Base-by-base conservation (phyloP, 31 red algal genomes). In the Porphyra umbilicalis region DNA sequence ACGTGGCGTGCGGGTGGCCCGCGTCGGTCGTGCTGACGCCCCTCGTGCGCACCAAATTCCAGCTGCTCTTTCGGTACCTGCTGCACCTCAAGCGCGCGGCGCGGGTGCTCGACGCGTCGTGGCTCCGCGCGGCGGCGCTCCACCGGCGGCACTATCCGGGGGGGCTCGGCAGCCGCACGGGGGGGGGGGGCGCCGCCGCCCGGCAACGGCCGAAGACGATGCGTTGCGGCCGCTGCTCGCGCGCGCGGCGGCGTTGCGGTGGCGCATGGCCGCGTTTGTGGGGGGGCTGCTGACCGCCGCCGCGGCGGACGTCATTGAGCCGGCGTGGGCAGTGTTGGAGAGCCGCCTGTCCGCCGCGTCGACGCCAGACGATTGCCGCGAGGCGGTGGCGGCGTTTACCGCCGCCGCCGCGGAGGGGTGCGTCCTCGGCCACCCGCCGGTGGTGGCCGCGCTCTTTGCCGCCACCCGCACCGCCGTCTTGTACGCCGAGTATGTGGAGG, bases 61-160 rank as follows among this genome's bases (percentile, higher is more conserved):
- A 91, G 84, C 78, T 91, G 34, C 32, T 91, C 31, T 91, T 91
- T 39, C 89, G 89, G 20, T 91, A 91, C 89, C 38, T 91, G 57
- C 83, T 91, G 35, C 82, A 86, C 76, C 81, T 79, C 89, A 91
- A 91, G 75, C 76, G 86, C 35, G 89, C 86, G 8, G 84, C 85
- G 84, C 78, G 89, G 11, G 83, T 83, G 40, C 80, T 91, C 7
- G 84, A 91, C 35, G 79, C 78, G 35, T 85, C 84, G 36, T 91
- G 89, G 89, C 13, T 71, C 57, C 57, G 57, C 13, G 57, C 25
- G 25, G 57, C 57, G 6, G 25, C 25, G 25, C 7, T 25, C 11
- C 57, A 71, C 57, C 57, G 57, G 6, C 57, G 57, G 57, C 57
- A 71, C 57, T 71, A 71, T 29, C 57, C 57, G 25, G 57, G 57